A percentile compares a stretch with the other conserved stretches of the same genome.
Evolutionary conservation across 2,329 filamentous ascomycete genomes (phyloP).

Genomic region (Aureobasidium sp.): DNA sequence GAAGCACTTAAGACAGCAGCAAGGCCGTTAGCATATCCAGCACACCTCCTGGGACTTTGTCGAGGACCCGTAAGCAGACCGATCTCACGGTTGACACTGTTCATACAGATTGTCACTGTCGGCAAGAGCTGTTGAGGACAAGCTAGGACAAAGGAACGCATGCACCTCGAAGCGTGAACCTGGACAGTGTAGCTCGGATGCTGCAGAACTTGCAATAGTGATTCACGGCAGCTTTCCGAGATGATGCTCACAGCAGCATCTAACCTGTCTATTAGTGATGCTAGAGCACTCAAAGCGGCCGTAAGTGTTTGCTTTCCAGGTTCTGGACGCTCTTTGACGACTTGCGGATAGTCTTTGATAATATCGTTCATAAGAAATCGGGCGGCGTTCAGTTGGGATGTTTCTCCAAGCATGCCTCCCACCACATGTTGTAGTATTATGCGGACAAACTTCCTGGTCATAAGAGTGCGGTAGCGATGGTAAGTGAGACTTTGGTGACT

Average conservation of each 20-base stretch:
- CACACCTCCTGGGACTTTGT: conserved; percentile 73
- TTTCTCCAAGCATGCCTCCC: conserved; percentile 78
- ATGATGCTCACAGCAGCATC: conserved; percentile 75
- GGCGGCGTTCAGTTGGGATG: conserved; percentile 76
- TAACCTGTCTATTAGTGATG: conserved; percentile 69
- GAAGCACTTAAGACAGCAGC: conserved; percentile 88
- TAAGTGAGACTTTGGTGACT: conserved; percentile 67
- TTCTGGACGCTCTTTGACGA: conserved; percentile 77
- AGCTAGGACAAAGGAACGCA: conserved; percentile 80
- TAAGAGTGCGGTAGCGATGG: conserved; percentile 81
- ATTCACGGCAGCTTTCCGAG: conserved; percentile 78
- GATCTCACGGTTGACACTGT: conserved; percentile 82
- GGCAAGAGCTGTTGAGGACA: conserved; percentile 88
- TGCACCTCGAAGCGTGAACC: conserved; percentile 75
- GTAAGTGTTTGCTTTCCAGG: conserved; percentile 82
- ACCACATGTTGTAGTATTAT: conserved; percentile 78
- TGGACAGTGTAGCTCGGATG: conserved; percentile 97
- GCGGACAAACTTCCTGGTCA: conserved; percentile 76
- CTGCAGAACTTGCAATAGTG: conserved; percentile 79
- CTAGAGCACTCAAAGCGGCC: conserved; percentile 69
- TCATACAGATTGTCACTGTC: conserved; percentile 92
- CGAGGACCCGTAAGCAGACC: conserved; percentile 66
- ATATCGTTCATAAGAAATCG: conserved; percentile 78
- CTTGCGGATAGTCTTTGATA: conserved; percentile 90
- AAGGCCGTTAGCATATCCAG: conserved; percentile 86